Conservation (phyloP, 345 rosid genomes). For the Corymbia maculata region DNA sequence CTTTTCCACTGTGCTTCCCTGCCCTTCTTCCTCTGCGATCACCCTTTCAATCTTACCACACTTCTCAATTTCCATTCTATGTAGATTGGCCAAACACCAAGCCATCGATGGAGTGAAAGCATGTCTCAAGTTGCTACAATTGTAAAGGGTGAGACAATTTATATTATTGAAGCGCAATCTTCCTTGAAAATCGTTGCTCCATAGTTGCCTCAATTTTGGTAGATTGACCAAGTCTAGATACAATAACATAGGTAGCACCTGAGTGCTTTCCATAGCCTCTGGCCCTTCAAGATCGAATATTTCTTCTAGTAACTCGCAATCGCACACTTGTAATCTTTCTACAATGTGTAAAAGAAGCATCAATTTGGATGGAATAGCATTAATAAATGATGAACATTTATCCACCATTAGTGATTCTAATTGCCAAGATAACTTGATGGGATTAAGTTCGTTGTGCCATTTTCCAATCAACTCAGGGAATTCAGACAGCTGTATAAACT, state of each 20-base stretch:
- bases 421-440: background rate
- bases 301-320: background rate
- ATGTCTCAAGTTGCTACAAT: background rate
- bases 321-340: fast-evolving
- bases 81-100: fast-evolving
- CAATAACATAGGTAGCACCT: fast-evolving
- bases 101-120: background rate
- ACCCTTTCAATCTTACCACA: background rate
- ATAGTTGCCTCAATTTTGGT: background rate
- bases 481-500: fast-evolving
- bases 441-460: background rate
- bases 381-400: background rate
- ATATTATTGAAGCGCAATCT: fast-evolving
- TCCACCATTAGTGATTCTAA: fast-evolving
- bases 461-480: background rate
- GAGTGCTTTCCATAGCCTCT: fast-evolving
- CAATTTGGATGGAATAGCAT: background rate
- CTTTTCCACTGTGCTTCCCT: fast-evolving
- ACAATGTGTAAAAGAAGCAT: background rate
- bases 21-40: background rate
- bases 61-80: fast-evolving
- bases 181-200: background rate
- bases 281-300: background rate
- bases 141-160: background rate
- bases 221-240: background rate